These are phyloP conservation scores for Lentinus polychrous DNA, from an alignment of 1,284 basidiomycete species.

Conservation along the genomic window DNA sequence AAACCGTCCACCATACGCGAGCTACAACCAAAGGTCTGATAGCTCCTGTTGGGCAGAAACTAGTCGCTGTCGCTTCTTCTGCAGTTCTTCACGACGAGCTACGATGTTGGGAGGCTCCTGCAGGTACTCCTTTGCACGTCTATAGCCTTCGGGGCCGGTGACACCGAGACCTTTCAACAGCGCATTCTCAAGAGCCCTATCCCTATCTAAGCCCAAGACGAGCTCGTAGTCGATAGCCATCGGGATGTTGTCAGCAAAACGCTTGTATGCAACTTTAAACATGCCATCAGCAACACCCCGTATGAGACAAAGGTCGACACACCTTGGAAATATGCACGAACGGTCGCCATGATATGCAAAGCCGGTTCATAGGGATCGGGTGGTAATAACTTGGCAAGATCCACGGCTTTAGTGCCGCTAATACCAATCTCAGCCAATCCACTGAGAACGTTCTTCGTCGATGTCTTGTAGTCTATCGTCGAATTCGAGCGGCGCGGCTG, in stretches of 20 bases:
- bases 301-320: conserved; percentile 3
- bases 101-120: conserved; percentile 46
- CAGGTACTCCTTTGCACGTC: conserved; percentile 47
- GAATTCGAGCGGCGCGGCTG: background rate
- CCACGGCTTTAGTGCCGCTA: conserved; percentile 29
- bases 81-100: conserved; percentile 39
- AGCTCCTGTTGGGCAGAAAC: conserved; percentile 44
- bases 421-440: conserved; percentile 41
- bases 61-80: conserved; percentile 47
- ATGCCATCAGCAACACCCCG: background rate
- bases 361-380: conserved; percentile 49
- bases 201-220: conserved; percentile 30
- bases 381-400: conserved; percentile 47
- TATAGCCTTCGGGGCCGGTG: conserved; percentile 36
- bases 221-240: conserved; percentile 58
- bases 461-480: conserved; percentile 3
- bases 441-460: conserved; percentile 33
- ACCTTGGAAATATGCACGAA: conserved; percentile 71
- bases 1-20: too few species aligned
- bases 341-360: conserved; percentile 59
- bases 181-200: conserved; percentile 34
- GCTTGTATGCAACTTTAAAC: conserved; percentile 55
- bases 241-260: conserved; percentile 57
- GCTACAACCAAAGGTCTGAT: conserved; percentile 15
- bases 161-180: conserved; percentile 40